Evolutionary conservation across 2,329 filamentous ascomycete genomes (phyloP).

Genomic region (Ceratocystis diversiconidia): DNA sequence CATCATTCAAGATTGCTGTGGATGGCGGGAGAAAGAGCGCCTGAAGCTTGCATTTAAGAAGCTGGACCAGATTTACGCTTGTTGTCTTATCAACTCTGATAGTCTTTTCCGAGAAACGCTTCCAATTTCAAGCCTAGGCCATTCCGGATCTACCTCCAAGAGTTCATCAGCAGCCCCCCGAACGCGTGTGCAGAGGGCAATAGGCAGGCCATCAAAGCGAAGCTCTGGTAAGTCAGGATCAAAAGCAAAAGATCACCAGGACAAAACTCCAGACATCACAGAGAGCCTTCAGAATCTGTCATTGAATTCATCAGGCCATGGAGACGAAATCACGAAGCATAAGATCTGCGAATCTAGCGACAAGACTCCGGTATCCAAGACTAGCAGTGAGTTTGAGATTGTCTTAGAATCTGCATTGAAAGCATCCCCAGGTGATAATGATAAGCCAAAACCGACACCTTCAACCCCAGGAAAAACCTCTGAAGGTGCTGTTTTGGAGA

Average conservation of each 20-base stretch:
- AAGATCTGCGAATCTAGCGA: background rate
- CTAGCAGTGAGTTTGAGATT: background rate
- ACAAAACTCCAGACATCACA: background rate
- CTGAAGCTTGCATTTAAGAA: conserved; percentile 57
- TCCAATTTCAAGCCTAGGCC: background rate
- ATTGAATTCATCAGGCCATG: background rate
- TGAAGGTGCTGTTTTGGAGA: background rate
- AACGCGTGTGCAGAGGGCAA: conserved; percentile 8
- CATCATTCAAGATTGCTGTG: conserved; percentile 76
- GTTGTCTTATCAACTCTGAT: conserved; percentile 45
- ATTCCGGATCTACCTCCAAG: background rate
- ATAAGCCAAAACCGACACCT: background rate
- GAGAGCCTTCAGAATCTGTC: conserved; percentile 7
- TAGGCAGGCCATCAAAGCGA: background rate
- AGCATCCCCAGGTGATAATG: background rate
- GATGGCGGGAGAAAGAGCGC: conserved; percentile 55
- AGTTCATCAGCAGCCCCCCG: background rate
- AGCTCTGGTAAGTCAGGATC: background rate
- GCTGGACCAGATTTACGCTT: conserved; percentile 62
- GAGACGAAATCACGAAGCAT: background rate
- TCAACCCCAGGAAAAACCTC: background rate
- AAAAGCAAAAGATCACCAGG: background rate
- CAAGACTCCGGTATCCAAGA: background rate
- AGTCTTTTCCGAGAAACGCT: conserved; percentile 36
- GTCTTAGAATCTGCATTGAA: background rate